Base-by-base conservation (phyloP, 2,329 filamentous ascomycete species). In the Aureobasidium zeae region DNA sequence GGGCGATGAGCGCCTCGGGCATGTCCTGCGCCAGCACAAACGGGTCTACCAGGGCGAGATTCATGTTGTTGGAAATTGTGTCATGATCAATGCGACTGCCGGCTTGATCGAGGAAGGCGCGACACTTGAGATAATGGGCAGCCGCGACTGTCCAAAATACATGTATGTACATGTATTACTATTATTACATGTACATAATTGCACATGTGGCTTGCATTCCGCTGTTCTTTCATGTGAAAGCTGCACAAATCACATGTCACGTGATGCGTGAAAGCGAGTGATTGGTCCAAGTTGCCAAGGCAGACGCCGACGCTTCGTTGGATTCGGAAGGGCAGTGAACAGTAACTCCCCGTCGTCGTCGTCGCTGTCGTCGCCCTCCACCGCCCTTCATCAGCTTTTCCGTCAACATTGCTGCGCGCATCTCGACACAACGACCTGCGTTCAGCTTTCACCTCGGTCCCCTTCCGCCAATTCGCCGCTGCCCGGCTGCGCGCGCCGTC, bases 1-100 rank as follows among this genome's bases (percentile, higher is more conserved):
- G 88, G 58, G 86, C 86, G 24, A 84, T 88, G 52, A 94, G 82
- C 49, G 84, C 80, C 59, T 95, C 88, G 43, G 89, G 88, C 61
- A 91, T 94, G 67, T 95, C 88, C 65, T 81, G 77, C 19, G 77
- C 79, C 49, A 83, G 71, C 52, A 81, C 73, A 56, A 83, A 82
- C 17, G 81, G 81, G 59, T 86, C 81, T 50, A 80, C 72, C 30
- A 86, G 72, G 41, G 80, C 76, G 52, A 84, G 67, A 70, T 84
- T 84, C 81, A 85, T 84, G 22, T n/a, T n/a, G n/a, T n/a, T n/a
- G n/a, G n/a, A n/a, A n/a, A n/a, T n/a, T n/a, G n/a, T n/a, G n/a
- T n/a, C n/a, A n/a, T n/a, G n/a, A n/a, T n/a, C n/a, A n/a, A n/a
- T n/a, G n/a, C n/a, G n/a, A n/a, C n/a, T n/a, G n/a, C n/a, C n/a